Conservation (phyloP, 129 eudicot genomes). For the Chrysanthemum lavandulifolium region DNA sequence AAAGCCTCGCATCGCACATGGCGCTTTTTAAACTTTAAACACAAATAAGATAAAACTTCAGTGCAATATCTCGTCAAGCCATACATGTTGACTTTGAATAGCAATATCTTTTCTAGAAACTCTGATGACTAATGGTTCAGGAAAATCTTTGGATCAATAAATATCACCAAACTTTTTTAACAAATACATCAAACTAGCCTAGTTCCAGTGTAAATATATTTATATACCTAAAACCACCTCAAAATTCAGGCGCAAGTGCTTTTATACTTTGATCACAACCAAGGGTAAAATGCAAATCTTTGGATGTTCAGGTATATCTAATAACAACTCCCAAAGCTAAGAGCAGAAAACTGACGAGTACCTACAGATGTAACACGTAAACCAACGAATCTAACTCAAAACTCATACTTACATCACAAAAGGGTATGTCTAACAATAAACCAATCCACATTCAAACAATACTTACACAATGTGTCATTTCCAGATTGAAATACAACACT, state of each 20-base stretch:
- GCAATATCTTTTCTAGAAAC: conserved; percentile 1
- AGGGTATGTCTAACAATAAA: background rate
- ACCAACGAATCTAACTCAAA: conserved; percentile 16
- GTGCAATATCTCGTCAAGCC: background rate
- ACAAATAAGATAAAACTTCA: background rate
- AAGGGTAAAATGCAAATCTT: too few relatives aligned
- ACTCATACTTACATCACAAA: background rate
- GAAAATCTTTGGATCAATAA: background rate
- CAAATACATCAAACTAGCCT: background rate
- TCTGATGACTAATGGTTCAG: background rate
- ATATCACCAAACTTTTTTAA: background rate
- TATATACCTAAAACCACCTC: background rate
- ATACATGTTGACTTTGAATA: background rate
- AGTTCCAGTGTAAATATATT: background rate
- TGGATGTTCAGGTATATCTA: background rate
- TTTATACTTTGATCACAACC: conserved; percentile 2
- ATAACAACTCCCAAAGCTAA: background rate
- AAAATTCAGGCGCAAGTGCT: background rate
- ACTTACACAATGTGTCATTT: background rate
- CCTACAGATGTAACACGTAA: conserved; percentile 18
- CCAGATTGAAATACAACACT: background rate
- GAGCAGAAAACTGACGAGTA: background rate
- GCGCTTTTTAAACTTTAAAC: too few relatives aligned
- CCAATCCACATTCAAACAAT: conserved; percentile 6
- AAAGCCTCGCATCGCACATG: too few relatives aligned